Evolutionary conservation across 768 basidiomycete genomes (phyloP), one percentile per base, ranked within the genome.

Genomic region (Ephemerocybe angulata): DNA sequence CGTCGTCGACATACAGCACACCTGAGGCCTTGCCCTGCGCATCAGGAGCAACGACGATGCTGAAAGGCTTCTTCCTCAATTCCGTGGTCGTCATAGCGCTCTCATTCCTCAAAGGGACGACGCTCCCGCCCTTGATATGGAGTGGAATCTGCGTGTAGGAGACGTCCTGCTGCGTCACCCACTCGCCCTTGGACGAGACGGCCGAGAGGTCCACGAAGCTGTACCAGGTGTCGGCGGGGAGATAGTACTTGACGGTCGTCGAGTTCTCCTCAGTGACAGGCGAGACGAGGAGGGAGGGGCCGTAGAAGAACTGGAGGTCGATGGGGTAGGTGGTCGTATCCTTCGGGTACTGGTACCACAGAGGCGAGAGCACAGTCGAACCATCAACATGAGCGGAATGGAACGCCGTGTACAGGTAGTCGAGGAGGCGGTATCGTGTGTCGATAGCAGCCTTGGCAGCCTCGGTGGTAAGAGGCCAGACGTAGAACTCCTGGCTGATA

Each of bases 391-490:
- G 70, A 2, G 83, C 82, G 44, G 75, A 66, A 63, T 87, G 85
- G 76, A 88, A 82, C 2, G 83, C 77, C 4, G 87, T 88, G 67
- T 86, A 88, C 54, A 88, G 63, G 67, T 88, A 88, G 63, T 88
- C 87, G 46, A 88, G 60, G 3, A 88, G 72, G 50, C 85, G 84
- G 60, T 87, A 86, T 13, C 86, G 76, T 48, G 83, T 85, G 58
- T 82, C 77, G 46, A 87, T 67, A 0, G 75, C 85, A 52, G 81
- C 81, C 60, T 75, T 77, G 0, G 86, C 85, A 4, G 86, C 84
- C 55, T 76, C 65, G 1, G 85, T 74, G 21, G 82, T 81, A 12
- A 67, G 68, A 0, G 77, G 72, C 85, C 85, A 88, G 25, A 77
- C 70, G 62, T 87, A 88, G 66, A 87, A 87, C 59, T 88, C 86